These are phyloP conservation scores for Rhizopogon salebrosus DNA, from an alignment of 768 basidiomycete species.

Conservation along the genomic window DNA sequence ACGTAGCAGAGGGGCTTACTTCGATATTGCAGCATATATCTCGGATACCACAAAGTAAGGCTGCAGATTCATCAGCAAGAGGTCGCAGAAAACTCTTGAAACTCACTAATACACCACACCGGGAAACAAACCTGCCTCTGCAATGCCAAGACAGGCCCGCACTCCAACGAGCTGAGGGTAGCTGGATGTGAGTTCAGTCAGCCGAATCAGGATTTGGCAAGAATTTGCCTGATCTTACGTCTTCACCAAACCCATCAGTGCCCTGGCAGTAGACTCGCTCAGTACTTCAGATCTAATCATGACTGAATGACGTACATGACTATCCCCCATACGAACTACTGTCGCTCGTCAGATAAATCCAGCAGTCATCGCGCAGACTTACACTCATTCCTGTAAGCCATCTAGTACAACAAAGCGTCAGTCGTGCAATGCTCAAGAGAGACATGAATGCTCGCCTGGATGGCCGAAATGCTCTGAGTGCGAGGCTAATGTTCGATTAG, in stretches of 20 bases:
- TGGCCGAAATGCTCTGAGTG: slow-evolving; percentile 59
- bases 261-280: slow-evolving; percentile 30
- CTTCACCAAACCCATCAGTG: slow-evolving; percentile 63
- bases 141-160: slow-evolving; percentile 55
- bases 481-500: slow-evolving; percentile 13
- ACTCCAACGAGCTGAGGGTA: slow-evolving; percentile 57
- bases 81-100: background rate
- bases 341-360: background rate
- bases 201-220: background rate
- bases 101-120: slow-evolving; percentile 70
- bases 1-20: background rate
- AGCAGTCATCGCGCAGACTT: slow-evolving; percentile 10
- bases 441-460: slow-evolving; percentile 34
- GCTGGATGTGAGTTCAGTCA: slow-evolving; percentile 25
- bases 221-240: slow-evolving; percentile 31
- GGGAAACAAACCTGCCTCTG: slow-evolving; percentile 70
- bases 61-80: slow-evolving; percentile 21
- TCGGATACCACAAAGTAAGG: slow-evolving; percentile 66
- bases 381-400: slow-evolving; percentile 69
- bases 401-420: slow-evolving; percentile 18
- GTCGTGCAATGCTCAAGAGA: slow-evolving; percentile 13
- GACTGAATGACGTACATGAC: slow-evolving; percentile 40
- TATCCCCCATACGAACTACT: slow-evolving; percentile 57
- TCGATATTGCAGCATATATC: slow-evolving; percentile 53
- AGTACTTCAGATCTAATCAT: background rate